phyloP scores from a whole-genome alignment of 2,329 filamentous ascomycete species.

The Cladobotryum protrusum region DNA sequence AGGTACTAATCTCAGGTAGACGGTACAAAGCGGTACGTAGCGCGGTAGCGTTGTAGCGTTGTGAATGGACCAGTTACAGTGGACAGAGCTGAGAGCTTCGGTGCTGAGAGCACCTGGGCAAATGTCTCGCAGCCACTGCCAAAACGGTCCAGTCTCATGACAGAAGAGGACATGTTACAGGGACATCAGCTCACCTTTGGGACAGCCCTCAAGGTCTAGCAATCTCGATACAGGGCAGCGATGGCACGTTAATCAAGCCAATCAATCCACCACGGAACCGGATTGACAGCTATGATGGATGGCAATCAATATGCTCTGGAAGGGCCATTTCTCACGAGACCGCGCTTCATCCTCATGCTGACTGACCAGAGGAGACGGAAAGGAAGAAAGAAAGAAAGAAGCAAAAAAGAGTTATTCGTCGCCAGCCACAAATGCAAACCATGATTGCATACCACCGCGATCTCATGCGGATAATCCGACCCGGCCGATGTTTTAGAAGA shows the following conservation, averaged over 20 bases:
- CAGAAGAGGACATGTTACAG: neutral
- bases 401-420: neutral
- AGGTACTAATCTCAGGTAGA: too few relatives aligned
- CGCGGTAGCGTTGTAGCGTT: neutral
- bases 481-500: neutral
- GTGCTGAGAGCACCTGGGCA: neutral
- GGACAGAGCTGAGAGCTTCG: too few relatives aligned
- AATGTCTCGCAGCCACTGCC: conserved; percentile 1
- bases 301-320: neutral
- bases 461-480: neutral
- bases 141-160: neutral
- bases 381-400: too few relatives aligned
- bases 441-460: neutral
- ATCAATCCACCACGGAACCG: neutral
- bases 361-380: neutral
- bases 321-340: neutral
- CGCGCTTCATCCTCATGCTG: too few relatives aligned
- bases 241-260: neutral
- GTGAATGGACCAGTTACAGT: too few relatives aligned
- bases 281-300: neutral
- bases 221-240: neutral
- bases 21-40: neutral
- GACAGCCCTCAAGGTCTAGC: neutral
- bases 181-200: neutral
- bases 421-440: neutral